Base-by-base conservation (phyloP, 805 yeast species). In the Candida railenensis region DNA sequence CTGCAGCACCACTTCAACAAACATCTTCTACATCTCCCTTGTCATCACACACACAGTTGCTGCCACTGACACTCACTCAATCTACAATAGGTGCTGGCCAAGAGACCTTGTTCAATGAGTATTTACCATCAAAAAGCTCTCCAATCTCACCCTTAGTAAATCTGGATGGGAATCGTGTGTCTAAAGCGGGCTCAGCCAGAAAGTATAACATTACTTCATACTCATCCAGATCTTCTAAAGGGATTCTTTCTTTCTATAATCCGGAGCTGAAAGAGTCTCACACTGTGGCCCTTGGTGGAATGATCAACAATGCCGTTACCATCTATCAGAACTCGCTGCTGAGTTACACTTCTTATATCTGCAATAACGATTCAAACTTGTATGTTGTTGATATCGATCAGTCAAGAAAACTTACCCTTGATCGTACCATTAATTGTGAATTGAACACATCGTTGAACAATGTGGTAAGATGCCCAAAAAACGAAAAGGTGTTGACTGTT, bases 301-400 rank as follows among this genome's bases (percentile, higher is more conserved):
- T 83, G 66, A 89, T 91, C 55, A 90, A 89, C 63, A 90, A 90
- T 63, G 81, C 88, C 42, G 95, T 89, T 22, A 66, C 82, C 0
- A 57, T 85, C 22, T 68, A 77, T 57, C 74, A 71, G 46, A 28
- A 72, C 19, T 48, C 19, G 28, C 22, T 19, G 20, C 15, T 12
- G 21, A 4, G 25, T 63, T 83, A 76, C 58, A 70, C 73, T 39
- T 78, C 91, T 1, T 77, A 80, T 49, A 80, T 88, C 19, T 90
- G 97, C 64, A 91, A 90, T 62, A 91, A 91, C 62, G 98, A 91
- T 62, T 78, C 81, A 37, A 71, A 78, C 44, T 67, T 90, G 43
- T 89, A 90, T 58, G 69, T 76, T 43, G 74, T 88, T 46, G 85
- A 83, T 53, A 72, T 89, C 7, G 58, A 65, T 36, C 76, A 73